Evolutionary conservation across 2,329 filamentous ascomycete species (phyloP).

Genomic region (Cryoendolithus antarcticus): DNA sequence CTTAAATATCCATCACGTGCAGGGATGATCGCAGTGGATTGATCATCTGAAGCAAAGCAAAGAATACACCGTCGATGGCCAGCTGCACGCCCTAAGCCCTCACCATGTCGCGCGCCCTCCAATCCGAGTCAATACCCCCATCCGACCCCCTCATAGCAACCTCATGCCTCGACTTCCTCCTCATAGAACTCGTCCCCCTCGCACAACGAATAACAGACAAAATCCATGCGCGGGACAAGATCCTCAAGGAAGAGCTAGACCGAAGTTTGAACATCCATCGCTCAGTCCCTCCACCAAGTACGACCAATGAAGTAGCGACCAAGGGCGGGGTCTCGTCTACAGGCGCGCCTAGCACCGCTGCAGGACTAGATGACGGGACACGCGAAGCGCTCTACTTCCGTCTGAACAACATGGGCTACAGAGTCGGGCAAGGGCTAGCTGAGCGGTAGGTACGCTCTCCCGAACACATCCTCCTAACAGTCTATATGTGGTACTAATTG

Average conservation of each 20-base stretch:
- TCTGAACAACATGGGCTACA: constrained; percentile 73
- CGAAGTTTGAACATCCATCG: constrained; percentile 18
- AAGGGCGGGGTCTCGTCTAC: too few species aligned
- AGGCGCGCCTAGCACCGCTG: too few species aligned
- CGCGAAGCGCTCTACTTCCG: constrained; percentile 75
- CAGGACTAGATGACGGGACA: constrained; percentile 65
- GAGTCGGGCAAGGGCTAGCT: constrained; percentile 82
- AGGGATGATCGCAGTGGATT: too few species aligned
- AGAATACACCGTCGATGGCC: too few species aligned
- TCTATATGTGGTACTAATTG: too few species aligned
- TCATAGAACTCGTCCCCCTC: constrained; percentile 94
- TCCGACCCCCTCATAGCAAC: constrained; percentile 44
- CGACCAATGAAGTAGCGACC: too few species aligned
- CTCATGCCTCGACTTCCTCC: constrained; percentile 82
- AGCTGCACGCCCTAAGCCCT: too few species aligned
- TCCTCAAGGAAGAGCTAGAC: constrained; percentile 22
- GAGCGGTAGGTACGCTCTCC: constrained; percentile 53
- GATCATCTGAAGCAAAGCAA: too few species aligned
- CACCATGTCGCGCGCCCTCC: constrained; percentile 2
- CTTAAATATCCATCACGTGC: too few species aligned
- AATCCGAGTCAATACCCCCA: not conserved
- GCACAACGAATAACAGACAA: constrained; percentile 75
- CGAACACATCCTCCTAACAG: too few species aligned
- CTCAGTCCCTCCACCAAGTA: too few species aligned
- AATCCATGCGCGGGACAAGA: constrained; percentile 42